Base-by-base conservation (phyloP, 2,329 filamentous ascomycete species). In the Aspergillus versicolor region DNA sequence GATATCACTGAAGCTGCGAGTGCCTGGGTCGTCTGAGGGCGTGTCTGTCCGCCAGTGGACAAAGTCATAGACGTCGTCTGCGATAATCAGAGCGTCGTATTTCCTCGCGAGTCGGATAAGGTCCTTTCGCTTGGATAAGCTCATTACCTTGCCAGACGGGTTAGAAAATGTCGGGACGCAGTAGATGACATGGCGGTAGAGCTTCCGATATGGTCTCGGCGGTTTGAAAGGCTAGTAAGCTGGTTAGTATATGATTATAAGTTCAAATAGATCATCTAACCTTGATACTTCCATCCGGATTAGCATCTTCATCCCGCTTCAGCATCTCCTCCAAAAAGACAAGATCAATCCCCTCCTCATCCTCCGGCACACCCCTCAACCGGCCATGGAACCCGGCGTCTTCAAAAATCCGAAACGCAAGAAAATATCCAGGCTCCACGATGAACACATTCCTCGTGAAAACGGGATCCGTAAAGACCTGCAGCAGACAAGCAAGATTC, bases 121-220 rank as follows among this genome's bases (percentile, higher is more conserved):
- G 27, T 11, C 27, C 4, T 30, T 11, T 4, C 27, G 27, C 8
- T 9, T 30, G 9, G 27, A 30, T 1, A 30, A 3, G 1, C 27
- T 30, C 27, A 30, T 30, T 11, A 30, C 27, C 27, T 30, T 30
- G 9, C 9, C 27, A 0, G 89, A 92, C 0, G 94, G 94, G 69
- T 97, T 97, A 47, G 90, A 86, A 72, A 92, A 95, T 0, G 91
- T 92, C 0, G 94, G 91, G 13, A 96, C 92, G 32, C 86, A 85
- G 72, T 97, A 97, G 65, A 99, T 88, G 65, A 97, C 72, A 70
- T 97, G 90, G 54, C 87, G 87, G 77, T 96, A 97, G 54, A 90
- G 83, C 68, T 96, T 96, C 41, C 86, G 82, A 75, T 84, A 81
- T 12, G 84, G 78, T n/a, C 83, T 79, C 0, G 78, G 72, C 2